phyloP scores from a whole-genome alignment of 2,329 filamentous ascomycete species.

The Arthroderma sp. region DNA sequence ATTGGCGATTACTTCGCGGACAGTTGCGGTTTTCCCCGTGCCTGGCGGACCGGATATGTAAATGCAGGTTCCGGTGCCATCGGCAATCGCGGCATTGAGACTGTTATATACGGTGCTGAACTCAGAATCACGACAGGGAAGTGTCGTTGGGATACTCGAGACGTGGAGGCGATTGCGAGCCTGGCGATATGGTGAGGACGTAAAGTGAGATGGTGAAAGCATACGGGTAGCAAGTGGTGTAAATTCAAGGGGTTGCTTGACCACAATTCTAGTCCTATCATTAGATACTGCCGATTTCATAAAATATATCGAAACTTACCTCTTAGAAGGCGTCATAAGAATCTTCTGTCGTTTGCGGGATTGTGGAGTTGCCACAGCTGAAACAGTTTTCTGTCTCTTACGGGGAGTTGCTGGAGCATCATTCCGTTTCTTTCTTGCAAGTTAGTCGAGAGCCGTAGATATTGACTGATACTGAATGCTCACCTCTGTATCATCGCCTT shows the following conservation, averaged over 20 bases:
- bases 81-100: conserved; percentile 83
- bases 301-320: conserved; percentile 24
- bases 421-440: conserved; percentile 18
- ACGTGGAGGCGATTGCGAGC: conserved; percentile 84
- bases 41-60: conserved; percentile 99
- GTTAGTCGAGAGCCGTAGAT: background rate
- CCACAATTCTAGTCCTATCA: conserved; percentile 38
- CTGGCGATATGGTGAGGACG: conserved; percentile 79
- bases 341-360: conserved; percentile 28
- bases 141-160: conserved; percentile 73
- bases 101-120: conserved; percentile 88
- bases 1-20: conserved; percentile 82
- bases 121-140: conserved; percentile 85
- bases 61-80: conserved; percentile 88
- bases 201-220: conserved; percentile 59
- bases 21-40: conserved; percentile 93
- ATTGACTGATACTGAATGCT: conserved; percentile 9
- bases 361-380: conserved; percentile 30
- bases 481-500: conserved; percentile 26
- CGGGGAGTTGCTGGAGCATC: conserved; percentile 38
- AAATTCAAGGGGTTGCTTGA: conserved; percentile 87
- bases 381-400: conserved; percentile 42
- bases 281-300: background rate
- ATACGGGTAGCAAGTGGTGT: conserved; percentile 84
- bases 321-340: conserved; percentile 51